Evolutionary conservation across 805 yeast species (phyloP).

Genomic region (Metschnikowia lunata): DNA sequence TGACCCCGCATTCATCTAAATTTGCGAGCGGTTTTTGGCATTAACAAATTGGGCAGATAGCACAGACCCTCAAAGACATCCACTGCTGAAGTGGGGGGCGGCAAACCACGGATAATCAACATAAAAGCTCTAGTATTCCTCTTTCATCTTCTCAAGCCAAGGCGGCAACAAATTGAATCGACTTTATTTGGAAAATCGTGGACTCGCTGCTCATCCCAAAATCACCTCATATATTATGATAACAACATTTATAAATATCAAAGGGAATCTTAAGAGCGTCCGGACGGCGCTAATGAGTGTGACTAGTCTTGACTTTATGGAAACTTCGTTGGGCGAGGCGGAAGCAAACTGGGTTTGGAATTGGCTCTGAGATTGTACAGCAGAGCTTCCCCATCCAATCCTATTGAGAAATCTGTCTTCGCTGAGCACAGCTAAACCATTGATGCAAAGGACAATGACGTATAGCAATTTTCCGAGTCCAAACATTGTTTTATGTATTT

Average conservation of each 20-base stretch:
- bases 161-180: too few species aligned
- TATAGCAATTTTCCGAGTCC: conserved; percentile 59
- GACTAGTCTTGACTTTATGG: conserved; percentile 56
- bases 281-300: conserved; percentile 69
- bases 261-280: conserved; percentile 69
- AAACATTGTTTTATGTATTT: conserved; percentile 36
- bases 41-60: too few species aligned
- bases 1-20: too few species aligned
- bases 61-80: too few species aligned
- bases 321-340: conserved; percentile 32
- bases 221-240: conserved; percentile 69
- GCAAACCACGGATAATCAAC: too few species aligned
- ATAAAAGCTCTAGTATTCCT: too few species aligned
- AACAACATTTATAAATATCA: conserved; percentile 60
- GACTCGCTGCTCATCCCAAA: conserved; percentile 43
- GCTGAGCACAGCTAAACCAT: conserved; percentile 72
- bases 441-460: conserved; percentile 55
- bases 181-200: too few species aligned
- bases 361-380: conserved; percentile 14
- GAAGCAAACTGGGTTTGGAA: conserved; percentile 37
- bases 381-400: conserved; percentile 34
- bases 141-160: too few species aligned
- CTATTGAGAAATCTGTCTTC: conserved; percentile 77
- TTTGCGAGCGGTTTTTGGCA: too few species aligned
- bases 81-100: too few species aligned